Evolutionary conservation across 257 asterid genomes (phyloP).

Genomic region (Apocynum venetum): DNA sequence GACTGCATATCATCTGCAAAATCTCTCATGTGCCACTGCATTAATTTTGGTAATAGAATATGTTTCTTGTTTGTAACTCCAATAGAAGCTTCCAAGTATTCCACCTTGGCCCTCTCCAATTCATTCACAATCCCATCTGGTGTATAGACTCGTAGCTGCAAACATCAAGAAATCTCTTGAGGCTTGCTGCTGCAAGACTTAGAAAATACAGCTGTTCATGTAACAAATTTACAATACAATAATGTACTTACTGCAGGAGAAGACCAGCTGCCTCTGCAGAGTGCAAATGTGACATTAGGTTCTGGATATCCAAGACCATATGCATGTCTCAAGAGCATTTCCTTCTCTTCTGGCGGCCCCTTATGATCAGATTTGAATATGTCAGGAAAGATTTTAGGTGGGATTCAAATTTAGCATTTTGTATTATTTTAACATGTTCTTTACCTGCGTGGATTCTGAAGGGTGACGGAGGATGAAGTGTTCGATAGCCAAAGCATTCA

Average conservation of each 20-base stretch:
- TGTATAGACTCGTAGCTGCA: conserved; percentile 66
- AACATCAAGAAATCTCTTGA: background rate
- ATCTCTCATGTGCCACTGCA: conserved; percentile 85
- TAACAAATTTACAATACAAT: background rate
- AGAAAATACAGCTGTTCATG: background rate
- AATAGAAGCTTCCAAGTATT: conserved; percentile 81
- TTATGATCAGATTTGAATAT: conserved; percentile 20
- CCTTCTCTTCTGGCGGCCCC: conserved; percentile 65
- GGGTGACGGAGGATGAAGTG: conserved; percentile 87
- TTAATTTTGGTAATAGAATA: conserved; percentile 69
- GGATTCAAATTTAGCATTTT: background rate
- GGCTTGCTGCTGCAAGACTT: no score
- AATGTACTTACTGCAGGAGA: conserved; percentile 83
- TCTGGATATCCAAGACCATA: conserved; percentile 91
- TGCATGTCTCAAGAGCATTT: conserved; percentile 62
- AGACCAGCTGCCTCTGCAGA: conserved; percentile 94
- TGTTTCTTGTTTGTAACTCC: conserved; percentile 75
- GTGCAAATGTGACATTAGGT: conserved; percentile 83
- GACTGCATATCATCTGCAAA: conserved; percentile 88
- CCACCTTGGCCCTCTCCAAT: conserved; percentile 81
- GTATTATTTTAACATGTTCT: conserved; percentile 2
- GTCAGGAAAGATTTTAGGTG: background rate
- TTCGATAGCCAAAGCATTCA: conserved; percentile 77
- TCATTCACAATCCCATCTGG: conserved; percentile 73
- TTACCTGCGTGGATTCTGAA: conserved; percentile 58